phyloP scores from a whole-genome alignment of 1,284 basidiomycete species.

The Rhodotorula sp. region DNA sequence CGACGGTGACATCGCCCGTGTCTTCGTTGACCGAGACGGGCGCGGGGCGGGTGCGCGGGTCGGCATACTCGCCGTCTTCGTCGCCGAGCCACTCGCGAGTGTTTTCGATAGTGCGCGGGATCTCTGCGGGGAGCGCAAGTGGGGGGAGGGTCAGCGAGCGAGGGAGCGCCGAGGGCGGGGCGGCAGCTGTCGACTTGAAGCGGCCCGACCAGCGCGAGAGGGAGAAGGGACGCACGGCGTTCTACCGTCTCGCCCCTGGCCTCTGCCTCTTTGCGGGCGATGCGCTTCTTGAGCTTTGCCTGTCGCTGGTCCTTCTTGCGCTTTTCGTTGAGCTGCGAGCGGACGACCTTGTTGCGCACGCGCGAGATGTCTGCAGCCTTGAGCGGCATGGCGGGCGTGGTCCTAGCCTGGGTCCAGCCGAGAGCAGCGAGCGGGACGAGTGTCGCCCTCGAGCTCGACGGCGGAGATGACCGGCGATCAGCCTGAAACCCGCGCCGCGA shows the following conservation, averaged over 20 bases:
- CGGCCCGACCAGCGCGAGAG: background rate
- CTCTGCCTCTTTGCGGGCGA: conserved; percentile 71
- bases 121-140: conserved; percentile 48
- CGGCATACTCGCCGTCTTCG: conserved; percentile 65
- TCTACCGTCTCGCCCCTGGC: conserved; percentile 52
- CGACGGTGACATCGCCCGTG: conserved; percentile 46
- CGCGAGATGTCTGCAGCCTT: conserved; percentile 29
- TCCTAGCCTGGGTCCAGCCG: background rate
- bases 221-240: conserved; percentile 42
- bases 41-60: conserved; percentile 44
- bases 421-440: background rate
- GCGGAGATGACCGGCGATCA: background rate
- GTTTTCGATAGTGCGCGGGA: conserved; percentile 84
- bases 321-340: conserved; percentile 57
- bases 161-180: background rate
- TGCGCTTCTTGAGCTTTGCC: conserved; percentile 74
- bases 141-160: background rate
- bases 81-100: conserved; percentile 82
- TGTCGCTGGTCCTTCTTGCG: conserved; percentile 76
- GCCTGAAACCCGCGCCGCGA: background rate
- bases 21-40: conserved; percentile 43
- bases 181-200: background rate
- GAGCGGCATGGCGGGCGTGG: conserved; percentile 19
- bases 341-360: conserved; percentile 52
- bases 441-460: background rate